phyloP scores from a whole-genome alignment of 2,329 filamentous ascomycete genomes.

The Stagonosporopsis chrysanthemi region DNA sequence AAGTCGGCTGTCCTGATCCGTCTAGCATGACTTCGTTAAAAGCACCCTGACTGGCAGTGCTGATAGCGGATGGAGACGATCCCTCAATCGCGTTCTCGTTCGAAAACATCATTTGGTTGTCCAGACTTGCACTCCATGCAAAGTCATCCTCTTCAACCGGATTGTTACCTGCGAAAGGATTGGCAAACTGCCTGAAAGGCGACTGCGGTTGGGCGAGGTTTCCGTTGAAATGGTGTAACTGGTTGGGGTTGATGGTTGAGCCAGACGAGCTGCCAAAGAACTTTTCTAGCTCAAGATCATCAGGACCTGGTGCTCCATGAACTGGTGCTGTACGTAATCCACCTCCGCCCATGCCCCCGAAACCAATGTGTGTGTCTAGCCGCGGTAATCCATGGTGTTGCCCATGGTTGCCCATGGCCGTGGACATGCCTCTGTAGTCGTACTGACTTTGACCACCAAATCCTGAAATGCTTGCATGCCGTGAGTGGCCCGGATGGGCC shows the following conservation, averaged over 20 bases:
- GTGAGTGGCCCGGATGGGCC: conserved; percentile 64
- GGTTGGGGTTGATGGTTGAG: conserved; percentile 68
- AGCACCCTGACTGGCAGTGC: conserved; percentile 89
- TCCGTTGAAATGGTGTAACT: conserved; percentile 87
- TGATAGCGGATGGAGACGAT: conserved; percentile 95
- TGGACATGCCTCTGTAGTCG: conserved; percentile 76
- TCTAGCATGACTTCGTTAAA: conserved; percentile 93
- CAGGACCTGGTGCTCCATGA: conserved; percentile 62
- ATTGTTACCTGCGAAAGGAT: conserved; percentile 65
- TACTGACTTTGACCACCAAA: conserved; percentile 64
- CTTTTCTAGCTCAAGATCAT: conserved; percentile 72
- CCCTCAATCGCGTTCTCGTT: conserved; percentile 87
- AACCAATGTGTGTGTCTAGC: conserved; percentile 78
- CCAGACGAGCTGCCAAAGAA: conserved; percentile 68
- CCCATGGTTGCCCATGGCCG: conserved; percentile 70
- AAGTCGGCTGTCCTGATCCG: conserved; percentile 59
- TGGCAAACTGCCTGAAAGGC: conserved; percentile 48
- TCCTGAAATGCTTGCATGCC: conserved; percentile 77
- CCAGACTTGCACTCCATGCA: conserved; percentile 85
- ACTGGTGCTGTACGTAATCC: conserved; percentile 78
- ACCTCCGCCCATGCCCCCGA: conserved; percentile 70
- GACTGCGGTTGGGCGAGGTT: conserved; percentile 69
- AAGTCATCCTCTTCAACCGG: conserved; percentile 78
- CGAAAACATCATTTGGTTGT: conserved; percentile 66
- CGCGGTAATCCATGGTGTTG: conserved; percentile 76